Percentiles rank a stretch among this genome's conserved stretches.
phyloP scores from a whole-genome alignment of 768 basidiomycete species.

The Boletus insuetus region DNA sequence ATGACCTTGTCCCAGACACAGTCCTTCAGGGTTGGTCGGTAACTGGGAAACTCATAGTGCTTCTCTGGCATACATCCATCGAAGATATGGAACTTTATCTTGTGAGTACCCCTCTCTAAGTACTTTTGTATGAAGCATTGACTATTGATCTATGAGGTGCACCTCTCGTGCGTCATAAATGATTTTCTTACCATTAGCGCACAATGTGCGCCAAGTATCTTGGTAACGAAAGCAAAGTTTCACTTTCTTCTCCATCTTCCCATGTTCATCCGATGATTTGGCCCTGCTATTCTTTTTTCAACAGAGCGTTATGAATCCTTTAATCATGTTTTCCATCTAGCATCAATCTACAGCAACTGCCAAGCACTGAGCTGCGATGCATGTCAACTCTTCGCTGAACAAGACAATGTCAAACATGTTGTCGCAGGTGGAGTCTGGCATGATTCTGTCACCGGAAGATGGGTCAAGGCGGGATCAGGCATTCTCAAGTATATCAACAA shows the following conservation, averaged over 20 bases:
- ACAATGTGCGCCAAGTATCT: constrained; percentile 25
- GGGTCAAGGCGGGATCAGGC: not conserved
- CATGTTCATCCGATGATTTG: constrained; percentile 25
- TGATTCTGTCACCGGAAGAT: not conserved
- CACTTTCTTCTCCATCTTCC: constrained; percentile 32
- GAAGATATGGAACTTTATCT: constrained; percentile 35
- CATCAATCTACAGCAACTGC: constrained; percentile 28
- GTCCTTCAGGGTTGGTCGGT: constrained; percentile 31
- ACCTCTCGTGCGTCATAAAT: constrained; percentile 18
- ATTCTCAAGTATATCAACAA: not conserved
- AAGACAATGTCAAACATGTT: constrained; percentile 17
- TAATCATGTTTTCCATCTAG: constrained; percentile 24
- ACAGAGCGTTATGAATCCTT: constrained; percentile 31
- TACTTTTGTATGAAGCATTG: not conserved
- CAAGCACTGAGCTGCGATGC: constrained; percentile 29
- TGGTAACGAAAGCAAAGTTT: constrained; percentile 31
- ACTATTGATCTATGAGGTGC: not conserved
- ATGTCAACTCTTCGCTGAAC: constrained; percentile 8
- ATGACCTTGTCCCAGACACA: constrained; percentile 28
- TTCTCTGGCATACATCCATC: constrained; percentile 44
- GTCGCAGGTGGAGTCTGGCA: constrained; percentile 10
- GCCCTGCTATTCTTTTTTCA: constrained; percentile 27
- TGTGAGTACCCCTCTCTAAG: constrained; percentile 5
- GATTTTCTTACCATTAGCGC: constrained; percentile 20
- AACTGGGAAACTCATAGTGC: constrained; percentile 33